Evolutionary conservation across 768 basidiomycete genomes (phyloP).

Genomic region (Rhizopogon vinicolor): DNA sequence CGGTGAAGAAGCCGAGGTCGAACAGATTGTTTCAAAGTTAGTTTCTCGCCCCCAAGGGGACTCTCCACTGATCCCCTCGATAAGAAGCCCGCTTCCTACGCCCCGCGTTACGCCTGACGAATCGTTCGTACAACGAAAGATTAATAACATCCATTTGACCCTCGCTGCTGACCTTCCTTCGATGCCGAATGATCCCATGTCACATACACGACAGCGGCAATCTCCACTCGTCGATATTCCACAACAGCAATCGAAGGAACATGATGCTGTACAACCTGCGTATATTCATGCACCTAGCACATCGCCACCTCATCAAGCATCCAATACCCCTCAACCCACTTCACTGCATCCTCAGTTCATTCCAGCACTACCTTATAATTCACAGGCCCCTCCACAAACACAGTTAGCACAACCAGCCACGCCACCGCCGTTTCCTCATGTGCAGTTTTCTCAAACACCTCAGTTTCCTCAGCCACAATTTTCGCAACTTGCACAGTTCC

Average conservation of each 20-base stretch:
- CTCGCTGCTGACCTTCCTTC: background rate
- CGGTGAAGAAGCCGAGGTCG: constrained; percentile 36
- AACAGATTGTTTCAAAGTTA: constrained; percentile 39
- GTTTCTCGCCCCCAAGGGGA: constrained; percentile 18
- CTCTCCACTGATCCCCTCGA: constrained; percentile 13
- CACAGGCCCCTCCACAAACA: constrained; percentile 8
- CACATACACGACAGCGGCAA: background rate
- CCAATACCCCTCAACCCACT: constrained; percentile 3
- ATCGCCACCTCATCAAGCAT: background rate
- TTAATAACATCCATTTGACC: constrained; percentile 1
- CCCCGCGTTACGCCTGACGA: constrained; percentile 54
- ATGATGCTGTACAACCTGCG: background rate
- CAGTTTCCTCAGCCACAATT: constrained; percentile 16
- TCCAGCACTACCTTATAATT: constrained; percentile 7
- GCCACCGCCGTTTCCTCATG: background rate
- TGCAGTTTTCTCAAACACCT: constrained; percentile 11
- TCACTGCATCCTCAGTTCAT: constrained; percentile 7
- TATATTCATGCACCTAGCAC: constrained; percentile 3
- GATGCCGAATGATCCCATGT: background rate
- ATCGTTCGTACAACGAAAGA: constrained; percentile 10
- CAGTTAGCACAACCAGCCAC: constrained; percentile 14
- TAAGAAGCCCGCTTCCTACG: constrained; percentile 60
- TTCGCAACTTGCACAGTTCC: constrained; percentile 11
- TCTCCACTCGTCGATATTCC: background rate
- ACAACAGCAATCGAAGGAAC: background rate